These are phyloP conservation scores for Wickerhamiella azymoides DNA, from an alignment of 805 yeast species.

Conservation along the genomic window DNA sequence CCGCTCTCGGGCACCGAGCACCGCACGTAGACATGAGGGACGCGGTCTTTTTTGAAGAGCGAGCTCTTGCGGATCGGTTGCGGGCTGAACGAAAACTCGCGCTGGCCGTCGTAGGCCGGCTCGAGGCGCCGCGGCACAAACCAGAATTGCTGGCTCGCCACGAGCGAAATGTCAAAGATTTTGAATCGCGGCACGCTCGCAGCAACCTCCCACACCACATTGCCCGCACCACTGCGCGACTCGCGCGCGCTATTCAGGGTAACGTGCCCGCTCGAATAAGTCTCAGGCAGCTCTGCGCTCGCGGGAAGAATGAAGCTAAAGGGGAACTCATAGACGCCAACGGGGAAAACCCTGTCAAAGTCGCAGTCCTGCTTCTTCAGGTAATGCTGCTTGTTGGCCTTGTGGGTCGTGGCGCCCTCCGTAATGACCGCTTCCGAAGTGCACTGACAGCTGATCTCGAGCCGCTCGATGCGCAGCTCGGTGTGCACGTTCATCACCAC, in stretches of 20 bases:
- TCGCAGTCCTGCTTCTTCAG: neutral
- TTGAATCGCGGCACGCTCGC: constrained; percentile 5
- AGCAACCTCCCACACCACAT: constrained; percentile 6
- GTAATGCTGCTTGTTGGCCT: neutral
- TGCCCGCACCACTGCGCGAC: neutral
- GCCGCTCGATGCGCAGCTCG: neutral
- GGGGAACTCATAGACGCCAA: constrained; percentile 66
- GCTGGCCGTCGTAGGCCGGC: neutral
- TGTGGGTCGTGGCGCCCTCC: neutral
- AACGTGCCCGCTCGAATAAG: constrained; percentile 6
- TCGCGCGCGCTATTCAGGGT: constrained; percentile 1
- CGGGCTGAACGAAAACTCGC: constrained; percentile 1
- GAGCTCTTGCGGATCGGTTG: neutral
- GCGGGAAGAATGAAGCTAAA: constrained; percentile 57
- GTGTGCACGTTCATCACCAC: neutral
- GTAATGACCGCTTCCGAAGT: neutral
- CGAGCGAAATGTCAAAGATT: constrained; percentile 5
- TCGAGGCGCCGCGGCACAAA: neutral
- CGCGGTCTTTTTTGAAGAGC: neutral
- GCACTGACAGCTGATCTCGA: constrained; percentile 6
- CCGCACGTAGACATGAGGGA: neutral
- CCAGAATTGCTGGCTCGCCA: constrained; percentile 6
- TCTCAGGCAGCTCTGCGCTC: constrained; percentile 8
- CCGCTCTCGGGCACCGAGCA: constrained; percentile 1
- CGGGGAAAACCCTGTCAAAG: neutral